Conservation (phyloP, 2,329 filamentous ascomycete genomes). For the Ophiostoma pallidulum region DNA sequence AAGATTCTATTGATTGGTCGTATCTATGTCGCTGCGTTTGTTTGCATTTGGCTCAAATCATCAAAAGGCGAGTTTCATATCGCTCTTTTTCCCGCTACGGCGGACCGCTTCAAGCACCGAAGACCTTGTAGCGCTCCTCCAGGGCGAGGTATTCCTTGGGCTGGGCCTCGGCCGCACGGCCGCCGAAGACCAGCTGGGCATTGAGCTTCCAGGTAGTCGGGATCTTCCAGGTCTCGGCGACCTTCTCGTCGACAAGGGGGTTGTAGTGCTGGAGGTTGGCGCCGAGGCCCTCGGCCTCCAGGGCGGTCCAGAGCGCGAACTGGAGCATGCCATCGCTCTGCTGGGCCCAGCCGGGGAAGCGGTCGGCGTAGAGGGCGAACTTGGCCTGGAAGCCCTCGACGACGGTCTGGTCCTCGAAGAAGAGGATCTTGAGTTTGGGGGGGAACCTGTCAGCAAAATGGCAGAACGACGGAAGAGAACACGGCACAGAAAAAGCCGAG, state of each 20-base stretch:
- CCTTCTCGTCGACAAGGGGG: conserved; percentile 69
- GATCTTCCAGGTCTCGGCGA: conserved; percentile 58
- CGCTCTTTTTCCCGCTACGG: neutral
- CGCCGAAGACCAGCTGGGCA: conserved; percentile 79
- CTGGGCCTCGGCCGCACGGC: conserved; percentile 43
- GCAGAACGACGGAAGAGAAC: neutral
- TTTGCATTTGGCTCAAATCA: too few relatives aligned
- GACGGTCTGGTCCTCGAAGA: conserved; percentile 69
- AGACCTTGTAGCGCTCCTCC: conserved; percentile 58
- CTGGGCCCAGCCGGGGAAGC: conserved; percentile 66
- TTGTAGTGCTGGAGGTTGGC: conserved; percentile 93
- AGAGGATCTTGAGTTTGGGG: conserved; percentile 50
- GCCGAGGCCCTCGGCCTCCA: conserved; percentile 75
- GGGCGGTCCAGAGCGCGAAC: conserved; percentile 68
- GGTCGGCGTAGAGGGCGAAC: conserved; percentile 65
- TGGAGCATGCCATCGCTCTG: conserved; percentile 79
- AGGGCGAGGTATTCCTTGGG: conserved; percentile 57
- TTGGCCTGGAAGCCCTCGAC: conserved; percentile 58
- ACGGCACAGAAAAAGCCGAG: too few relatives aligned
- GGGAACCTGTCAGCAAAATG: neutral
- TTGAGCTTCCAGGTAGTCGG: conserved; percentile 66
- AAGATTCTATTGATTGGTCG: conserved; percentile 1
- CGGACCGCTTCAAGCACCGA: conserved; percentile 36
- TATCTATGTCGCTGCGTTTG: neutral
- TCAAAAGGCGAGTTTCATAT: too few relatives aligned